Base-by-base conservation (phyloP, 176 grass and related monocot species). In the Phoenix dactylifera region DNA sequence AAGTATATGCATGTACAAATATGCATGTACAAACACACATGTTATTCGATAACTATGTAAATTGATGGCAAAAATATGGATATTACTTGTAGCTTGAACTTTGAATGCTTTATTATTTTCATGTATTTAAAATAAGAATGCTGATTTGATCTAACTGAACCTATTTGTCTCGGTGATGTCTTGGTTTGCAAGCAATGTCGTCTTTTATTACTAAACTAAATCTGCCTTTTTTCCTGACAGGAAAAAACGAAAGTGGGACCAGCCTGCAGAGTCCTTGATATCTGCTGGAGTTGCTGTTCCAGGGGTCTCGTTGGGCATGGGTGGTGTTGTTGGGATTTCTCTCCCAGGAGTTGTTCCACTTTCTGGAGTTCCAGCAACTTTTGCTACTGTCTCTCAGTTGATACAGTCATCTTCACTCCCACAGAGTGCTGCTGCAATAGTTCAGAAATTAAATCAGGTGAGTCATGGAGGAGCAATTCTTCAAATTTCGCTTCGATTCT, bases 241-340 rank as follows among this genome's bases (percentile, higher is more conserved):
- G 87, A 97, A 85, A 81, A 97, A 87, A 66, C 75, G 93, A 72
- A 97, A 88, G 69, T 97, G 93, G 93, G 93, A 97, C 74, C 87
- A 97, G 62, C 93, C 87, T 63, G 93, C 87, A 51, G 87, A 88
- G 72, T 57, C 74, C 24, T 17, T 91, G 28, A 49, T 84, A 25
- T 69, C 87, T 24, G 78, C 72, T 26, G 82, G 83, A 23, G 69
- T 79, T 66, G 75, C 64, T 24, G 75, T 66, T 65, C 55, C 75
- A 16, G 72, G 78, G 17, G 6, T 85, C 15, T 72, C 84, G 20
- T 66, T 80, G 61, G 77, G 65, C 52, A 26, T 82, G 12, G 73
- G 75, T 49, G 77, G 64, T 61, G 57, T 80, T 48, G 18, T 68
- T 60, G 71, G 80, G 66, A 64, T 76, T 70, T 74, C 62, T 25